A percentile compares a stretch with the other conserved stretches of the same genome.
Conservation (phyloP, 257 asterid species). For the Solanum lignicaule region DNA sequence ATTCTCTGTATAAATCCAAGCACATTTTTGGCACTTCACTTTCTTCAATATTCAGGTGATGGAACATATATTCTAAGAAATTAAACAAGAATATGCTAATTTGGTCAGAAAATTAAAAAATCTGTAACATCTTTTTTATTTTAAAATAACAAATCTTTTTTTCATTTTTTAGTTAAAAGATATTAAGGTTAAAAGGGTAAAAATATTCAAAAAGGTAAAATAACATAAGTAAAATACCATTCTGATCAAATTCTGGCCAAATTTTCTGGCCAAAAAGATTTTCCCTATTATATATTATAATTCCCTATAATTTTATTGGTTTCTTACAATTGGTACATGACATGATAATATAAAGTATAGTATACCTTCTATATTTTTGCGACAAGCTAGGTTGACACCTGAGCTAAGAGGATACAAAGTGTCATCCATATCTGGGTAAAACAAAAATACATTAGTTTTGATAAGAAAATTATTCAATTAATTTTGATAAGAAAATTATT, state of each 20-base stretch:
- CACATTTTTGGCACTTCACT: constrained; percentile 69
- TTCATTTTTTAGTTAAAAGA: too few species aligned
- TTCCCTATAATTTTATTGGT: not conserved
- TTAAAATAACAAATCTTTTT: too few species aligned
- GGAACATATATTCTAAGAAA: constrained; percentile 66
- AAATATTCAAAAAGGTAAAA: too few species aligned
- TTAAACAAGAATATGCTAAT: not conserved
- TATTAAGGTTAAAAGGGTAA: too few species aligned
- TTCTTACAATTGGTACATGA: not conserved
- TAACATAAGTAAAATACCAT: too few species aligned
- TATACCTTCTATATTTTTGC: constrained; percentile 67
- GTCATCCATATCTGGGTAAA: constrained; percentile 73
- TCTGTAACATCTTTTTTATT: too few species aligned
- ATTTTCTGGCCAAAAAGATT: too few species aligned
- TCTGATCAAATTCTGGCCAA: too few species aligned
- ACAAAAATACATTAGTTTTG: not conserved
- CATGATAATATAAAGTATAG: not conserved
- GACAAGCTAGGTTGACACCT: constrained; percentile 75
- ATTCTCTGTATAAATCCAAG: constrained; percentile 65
- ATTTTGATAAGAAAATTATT: not conserved
- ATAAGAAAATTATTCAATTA: not conserved
- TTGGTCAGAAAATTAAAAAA: too few species aligned
- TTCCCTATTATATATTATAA: not conserved
- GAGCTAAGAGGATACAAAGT: constrained; percentile 77
- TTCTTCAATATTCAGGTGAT: constrained; percentile 54